These are phyloP conservation scores for Suillus ampliporus DNA, from an alignment of 768 basidiomycete species.

Conservation along the genomic window DNA sequence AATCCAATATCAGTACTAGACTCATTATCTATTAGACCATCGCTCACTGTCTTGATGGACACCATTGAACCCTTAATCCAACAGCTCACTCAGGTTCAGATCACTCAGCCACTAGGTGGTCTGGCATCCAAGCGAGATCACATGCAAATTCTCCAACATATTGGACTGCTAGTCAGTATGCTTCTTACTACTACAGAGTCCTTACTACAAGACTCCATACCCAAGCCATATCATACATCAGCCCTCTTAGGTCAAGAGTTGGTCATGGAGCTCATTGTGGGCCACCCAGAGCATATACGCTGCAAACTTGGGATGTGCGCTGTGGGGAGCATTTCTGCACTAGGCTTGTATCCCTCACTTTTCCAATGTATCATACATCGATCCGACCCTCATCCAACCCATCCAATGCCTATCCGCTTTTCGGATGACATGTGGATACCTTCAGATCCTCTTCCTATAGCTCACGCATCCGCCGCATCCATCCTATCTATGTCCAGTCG, in stretches of 20 bases:
- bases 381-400: no score
- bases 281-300: slow-evolving; percentile 21
- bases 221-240: slow-evolving; percentile 20
- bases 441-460: no score
- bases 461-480: no score
- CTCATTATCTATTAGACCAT: no score
- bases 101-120: not conserved
- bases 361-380: no score
- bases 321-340: no score
- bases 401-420: no score
- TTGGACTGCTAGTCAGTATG: not conserved
- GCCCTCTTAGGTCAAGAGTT: slow-evolving; percentile 25
- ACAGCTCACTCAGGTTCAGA: not conserved
- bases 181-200: not conserved
- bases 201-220: not conserved
- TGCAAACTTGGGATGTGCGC: slow-evolving; percentile 36
- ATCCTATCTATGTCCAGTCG: no score
- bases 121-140: not conserved
- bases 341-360: no score
- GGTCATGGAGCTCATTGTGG: slow-evolving; percentile 26
- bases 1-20: no score
- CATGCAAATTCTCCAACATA: not conserved
- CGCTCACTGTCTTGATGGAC: not conserved
- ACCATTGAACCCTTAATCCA: not conserved
- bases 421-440: no score